Conservation (phyloP, 2,329 filamentous ascomycete genomes). For the Verticillium nonalfalfae region DNA sequence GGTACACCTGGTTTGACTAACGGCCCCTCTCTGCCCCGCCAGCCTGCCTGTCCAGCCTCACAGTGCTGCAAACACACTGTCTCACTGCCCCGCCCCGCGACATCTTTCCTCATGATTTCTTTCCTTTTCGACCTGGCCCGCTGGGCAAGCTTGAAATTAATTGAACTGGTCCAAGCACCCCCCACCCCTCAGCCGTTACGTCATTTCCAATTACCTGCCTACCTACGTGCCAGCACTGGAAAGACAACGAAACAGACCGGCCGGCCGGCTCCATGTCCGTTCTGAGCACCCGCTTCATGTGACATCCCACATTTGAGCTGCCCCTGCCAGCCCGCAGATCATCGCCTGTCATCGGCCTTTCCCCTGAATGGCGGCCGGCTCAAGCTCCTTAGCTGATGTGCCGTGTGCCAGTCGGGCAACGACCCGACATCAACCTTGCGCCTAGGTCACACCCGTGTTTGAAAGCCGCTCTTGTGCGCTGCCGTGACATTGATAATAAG, state of each 20-base stretch:
- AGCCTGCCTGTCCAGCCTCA: neutral
- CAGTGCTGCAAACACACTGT: neutral
- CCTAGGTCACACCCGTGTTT: neutral
- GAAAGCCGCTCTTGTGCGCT: neutral
- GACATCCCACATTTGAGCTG: neutral
- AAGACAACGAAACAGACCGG: neutral
- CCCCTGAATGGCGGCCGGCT: neutral
- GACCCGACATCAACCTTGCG: neutral
- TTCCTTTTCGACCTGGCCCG: neutral
- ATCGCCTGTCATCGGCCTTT: neutral
- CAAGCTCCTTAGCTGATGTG: neutral
- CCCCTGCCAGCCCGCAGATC: neutral
- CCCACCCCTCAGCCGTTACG: neutral
- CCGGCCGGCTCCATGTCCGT: neutral
- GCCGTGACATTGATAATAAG: neutral
- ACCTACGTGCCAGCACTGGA: neutral
- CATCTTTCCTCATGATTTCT: neutral
- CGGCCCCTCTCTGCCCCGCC: conserved; percentile 9
- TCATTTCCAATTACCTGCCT: neutral
- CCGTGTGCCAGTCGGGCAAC: neutral
- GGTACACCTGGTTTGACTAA: conserved; percentile 2
- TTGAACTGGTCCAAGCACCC: neutral
- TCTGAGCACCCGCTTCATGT: neutral
- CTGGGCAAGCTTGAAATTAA: neutral
- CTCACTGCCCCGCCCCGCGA: neutral